These are phyloP conservation scores for Sinapis alba DNA, from an alignment of 441 rosid species.

Conservation along the genomic window DNA sequence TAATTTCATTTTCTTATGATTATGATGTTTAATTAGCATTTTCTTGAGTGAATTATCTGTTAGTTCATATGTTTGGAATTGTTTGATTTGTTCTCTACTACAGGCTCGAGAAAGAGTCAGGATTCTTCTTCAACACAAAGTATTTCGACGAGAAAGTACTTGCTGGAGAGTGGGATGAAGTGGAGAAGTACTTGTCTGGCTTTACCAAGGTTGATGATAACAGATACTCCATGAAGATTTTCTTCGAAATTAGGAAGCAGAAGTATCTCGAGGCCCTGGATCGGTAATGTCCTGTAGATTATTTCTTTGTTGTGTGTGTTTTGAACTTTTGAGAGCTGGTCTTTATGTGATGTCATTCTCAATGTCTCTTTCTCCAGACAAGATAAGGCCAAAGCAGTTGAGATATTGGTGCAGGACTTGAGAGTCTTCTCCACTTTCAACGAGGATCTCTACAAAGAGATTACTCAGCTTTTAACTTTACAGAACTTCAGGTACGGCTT, in stretches of 20 bases:
- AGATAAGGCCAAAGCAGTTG: conserved; percentile 87
- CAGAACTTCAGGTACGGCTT: conserved; percentile 72
- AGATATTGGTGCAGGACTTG: conserved; percentile 73
- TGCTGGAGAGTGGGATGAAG: conserved; percentile 95
- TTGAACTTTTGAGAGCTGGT: too few species aligned
- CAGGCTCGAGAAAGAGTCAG: conserved; percentile 96
- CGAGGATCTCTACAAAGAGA: conserved; percentile 88
- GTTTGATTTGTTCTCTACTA: neutral
- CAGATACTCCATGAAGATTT: conserved; percentile 87
- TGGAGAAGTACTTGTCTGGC: conserved; percentile 82
- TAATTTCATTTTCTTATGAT: neutral
- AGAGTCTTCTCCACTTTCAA: conserved; percentile 83
- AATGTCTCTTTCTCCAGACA: conserved; percentile 46
- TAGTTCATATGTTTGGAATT: neutral
- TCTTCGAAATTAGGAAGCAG: conserved; percentile 95
- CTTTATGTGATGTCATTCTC: too few species aligned
- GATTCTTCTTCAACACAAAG: conserved; percentile 84
- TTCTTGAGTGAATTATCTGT: neutral
- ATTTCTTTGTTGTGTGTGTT: neutral
- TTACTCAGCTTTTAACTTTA: conserved; percentile 83
- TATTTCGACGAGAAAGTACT: conserved; percentile 88
- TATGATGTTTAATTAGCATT: neutral
- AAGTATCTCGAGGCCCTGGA: conserved; percentile 97
- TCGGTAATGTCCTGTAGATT: conserved; percentile 42
- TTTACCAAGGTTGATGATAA: conserved; percentile 92